Evolutionary conservation across 257 asterid genomes (phyloP).

Genomic region (Solanum stenotomum): DNA sequence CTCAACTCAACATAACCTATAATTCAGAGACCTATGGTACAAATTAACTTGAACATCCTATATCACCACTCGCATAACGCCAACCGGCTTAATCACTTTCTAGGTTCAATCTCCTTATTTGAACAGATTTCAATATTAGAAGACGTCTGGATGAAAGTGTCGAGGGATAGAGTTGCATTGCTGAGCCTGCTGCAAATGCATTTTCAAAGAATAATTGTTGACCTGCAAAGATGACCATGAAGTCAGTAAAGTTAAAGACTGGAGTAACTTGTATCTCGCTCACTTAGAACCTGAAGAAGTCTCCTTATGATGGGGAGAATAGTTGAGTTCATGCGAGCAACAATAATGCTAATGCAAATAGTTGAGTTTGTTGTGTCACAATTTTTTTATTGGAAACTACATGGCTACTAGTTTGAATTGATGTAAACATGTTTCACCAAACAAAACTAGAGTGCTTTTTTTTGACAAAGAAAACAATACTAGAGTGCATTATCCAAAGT

Average conservation of each 20-base stretch:
- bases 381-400: background rate
- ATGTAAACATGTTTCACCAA: background rate
- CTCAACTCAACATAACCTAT: background rate
- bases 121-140: conserved; percentile 4
- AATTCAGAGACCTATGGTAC: background rate
- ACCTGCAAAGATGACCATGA: conserved; percentile 30
- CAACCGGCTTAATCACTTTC: background rate
- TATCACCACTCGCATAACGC: background rate
- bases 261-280: background rate
- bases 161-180: conserved; percentile 48
- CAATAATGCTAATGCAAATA: background rate
- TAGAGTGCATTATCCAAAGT: background rate
- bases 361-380: background rate
- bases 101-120: background rate
- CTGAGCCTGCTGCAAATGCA: conserved; percentile 63
- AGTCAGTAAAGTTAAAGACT: background rate
- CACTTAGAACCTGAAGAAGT: background rate
- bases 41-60: background rate
- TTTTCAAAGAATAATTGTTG: conserved; percentile 57
- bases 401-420: background rate
- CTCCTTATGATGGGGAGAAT: background rate
- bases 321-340: background rate
- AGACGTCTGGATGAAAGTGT: conserved; percentile 57
- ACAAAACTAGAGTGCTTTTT: background rate
- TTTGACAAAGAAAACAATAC: too few species aligned